phyloP scores from a whole-genome alignment of 2,329 filamentous ascomycete species.

The Amylocarpus encephaloides region DNA sequence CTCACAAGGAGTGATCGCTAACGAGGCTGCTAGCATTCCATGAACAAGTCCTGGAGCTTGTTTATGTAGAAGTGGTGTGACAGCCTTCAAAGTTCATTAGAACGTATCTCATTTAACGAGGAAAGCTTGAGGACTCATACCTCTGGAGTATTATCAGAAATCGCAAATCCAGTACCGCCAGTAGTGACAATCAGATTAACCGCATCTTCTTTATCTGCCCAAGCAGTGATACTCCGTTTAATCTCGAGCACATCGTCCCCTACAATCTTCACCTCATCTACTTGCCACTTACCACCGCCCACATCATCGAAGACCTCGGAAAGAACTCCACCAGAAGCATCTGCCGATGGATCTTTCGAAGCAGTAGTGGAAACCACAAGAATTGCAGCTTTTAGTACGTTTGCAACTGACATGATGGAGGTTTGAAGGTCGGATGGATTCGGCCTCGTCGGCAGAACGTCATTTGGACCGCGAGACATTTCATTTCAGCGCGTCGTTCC shows the following conservation, averaged over 20 bases:
- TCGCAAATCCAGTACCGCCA: slow-evolving; percentile 88
- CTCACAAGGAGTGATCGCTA: slow-evolving; percentile 85
- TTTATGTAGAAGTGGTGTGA: slow-evolving; percentile 72
- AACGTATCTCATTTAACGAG: background rate
- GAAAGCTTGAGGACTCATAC: slow-evolving; percentile 37
- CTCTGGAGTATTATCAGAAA: slow-evolving; percentile 82
- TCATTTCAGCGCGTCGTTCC: no score
- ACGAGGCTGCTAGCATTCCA: slow-evolving; percentile 81
- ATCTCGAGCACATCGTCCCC: slow-evolving; percentile 70
- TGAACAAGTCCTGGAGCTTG: slow-evolving; percentile 89
- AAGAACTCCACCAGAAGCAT: slow-evolving; percentile 64
- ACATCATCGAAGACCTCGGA: slow-evolving; percentile 61
- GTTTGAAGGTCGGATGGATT: background rate
- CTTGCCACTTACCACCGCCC: slow-evolving; percentile 64
- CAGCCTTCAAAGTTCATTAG: slow-evolving; percentile 48
- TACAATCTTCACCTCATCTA: slow-evolving; percentile 67
- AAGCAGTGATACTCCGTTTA: slow-evolving; percentile 63
- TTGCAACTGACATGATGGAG: slow-evolving; percentile 33
- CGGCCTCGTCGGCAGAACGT: no score
- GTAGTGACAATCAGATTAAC: slow-evolving; percentile 80
- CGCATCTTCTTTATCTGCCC: slow-evolving; percentile 60
- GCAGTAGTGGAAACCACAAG: slow-evolving; percentile 90
- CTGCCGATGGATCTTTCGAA: slow-evolving; percentile 68
- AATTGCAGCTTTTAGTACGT: slow-evolving; percentile 63
- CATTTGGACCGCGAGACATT: background rate